Percentiles rank a stretch among this genome's conserved stretches.
Conservation (phyloP, 805 yeast genomes). For the Saccharomycopsis lassenensis region DNA sequence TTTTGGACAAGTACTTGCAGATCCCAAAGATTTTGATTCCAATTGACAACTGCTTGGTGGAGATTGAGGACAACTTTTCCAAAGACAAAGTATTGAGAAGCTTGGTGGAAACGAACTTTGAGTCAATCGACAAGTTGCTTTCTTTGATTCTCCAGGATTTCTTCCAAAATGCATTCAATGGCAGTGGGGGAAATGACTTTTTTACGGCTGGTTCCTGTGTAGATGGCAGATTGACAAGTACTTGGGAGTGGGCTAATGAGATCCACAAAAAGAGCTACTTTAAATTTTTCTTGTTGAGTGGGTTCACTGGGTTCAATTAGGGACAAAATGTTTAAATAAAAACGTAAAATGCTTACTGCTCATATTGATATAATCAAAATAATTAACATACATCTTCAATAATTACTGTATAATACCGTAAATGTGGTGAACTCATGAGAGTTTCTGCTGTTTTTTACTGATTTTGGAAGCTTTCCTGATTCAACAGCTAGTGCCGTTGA, state of each 20-base stretch:
- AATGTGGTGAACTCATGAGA: too few species aligned
- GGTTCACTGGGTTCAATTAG: conserved; percentile 68
- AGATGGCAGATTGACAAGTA: conserved; percentile 70
- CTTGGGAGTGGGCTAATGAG: conserved; percentile 75
- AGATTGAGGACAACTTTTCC: conserved; percentile 40
- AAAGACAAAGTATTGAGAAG: conserved; percentile 36
- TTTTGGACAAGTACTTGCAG: conserved; percentile 69
- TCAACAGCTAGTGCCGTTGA: too few species aligned
- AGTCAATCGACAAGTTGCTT: conserved; percentile 41
- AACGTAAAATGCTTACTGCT: too few species aligned
- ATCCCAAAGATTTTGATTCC: conserved; percentile 72
- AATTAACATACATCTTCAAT: too few species aligned
- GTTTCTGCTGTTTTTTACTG: too few species aligned
- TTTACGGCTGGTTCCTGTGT: conserved; percentile 79
- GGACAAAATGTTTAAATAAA: too few species aligned
- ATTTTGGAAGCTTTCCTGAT: too few species aligned
- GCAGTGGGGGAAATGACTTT: conserved; percentile 77
- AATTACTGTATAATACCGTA: too few species aligned
- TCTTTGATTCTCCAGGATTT: conserved; percentile 34
- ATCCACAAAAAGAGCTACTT: conserved; percentile 57
- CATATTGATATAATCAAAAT: too few species aligned
- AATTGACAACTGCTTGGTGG: conserved; percentile 45
- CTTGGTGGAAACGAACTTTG: conserved; percentile 51
- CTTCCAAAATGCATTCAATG: conserved; percentile 55
- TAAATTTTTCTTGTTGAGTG: conserved; percentile 49